These are phyloP conservation scores for Backusella westeae DNA, from an alignment of 192 early-diverging fungal genomes.

Conservation along the genomic window DNA sequence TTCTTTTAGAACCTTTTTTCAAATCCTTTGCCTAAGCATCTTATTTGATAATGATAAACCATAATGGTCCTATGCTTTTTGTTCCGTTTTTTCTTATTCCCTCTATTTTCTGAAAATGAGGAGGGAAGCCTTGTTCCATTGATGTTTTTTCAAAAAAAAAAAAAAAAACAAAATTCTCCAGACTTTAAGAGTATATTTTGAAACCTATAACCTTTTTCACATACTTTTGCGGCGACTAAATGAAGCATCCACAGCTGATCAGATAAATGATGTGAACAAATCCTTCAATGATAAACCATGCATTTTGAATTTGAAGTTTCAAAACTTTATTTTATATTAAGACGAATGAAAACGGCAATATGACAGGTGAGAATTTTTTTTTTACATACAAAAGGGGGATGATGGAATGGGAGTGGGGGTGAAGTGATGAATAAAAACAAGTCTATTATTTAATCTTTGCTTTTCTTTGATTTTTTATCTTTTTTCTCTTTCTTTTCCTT, in stretches of 20 bases:
- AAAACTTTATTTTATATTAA: constrained; percentile 6
- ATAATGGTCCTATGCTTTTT: no score
- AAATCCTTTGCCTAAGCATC: no score
- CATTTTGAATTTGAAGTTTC: background rate
- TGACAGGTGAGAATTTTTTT: constrained; percentile 4
- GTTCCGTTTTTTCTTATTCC: no score
- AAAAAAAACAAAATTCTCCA: background rate
- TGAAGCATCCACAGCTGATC: background rate
- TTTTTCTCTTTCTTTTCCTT: constrained; percentile 39
- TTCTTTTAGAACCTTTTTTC: no score
- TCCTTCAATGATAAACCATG: background rate
- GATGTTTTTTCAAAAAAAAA: background rate
- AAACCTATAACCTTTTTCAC: background rate
- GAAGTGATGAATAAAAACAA: background rate
- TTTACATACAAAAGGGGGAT: constrained; percentile 4
- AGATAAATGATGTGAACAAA: background rate
- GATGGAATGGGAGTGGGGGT: background rate
- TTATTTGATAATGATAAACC: no score
- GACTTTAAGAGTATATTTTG: background rate
- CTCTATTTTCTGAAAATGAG: no score
- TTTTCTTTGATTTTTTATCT: constrained; percentile 16
- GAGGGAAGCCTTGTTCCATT: background rate
- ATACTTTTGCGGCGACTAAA: background rate
- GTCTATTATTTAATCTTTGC: background rate
- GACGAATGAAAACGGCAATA: constrained; percentile 3